Base-by-base conservation (phyloP, 169 alveolate species). In the Babesia ovis region DNA sequence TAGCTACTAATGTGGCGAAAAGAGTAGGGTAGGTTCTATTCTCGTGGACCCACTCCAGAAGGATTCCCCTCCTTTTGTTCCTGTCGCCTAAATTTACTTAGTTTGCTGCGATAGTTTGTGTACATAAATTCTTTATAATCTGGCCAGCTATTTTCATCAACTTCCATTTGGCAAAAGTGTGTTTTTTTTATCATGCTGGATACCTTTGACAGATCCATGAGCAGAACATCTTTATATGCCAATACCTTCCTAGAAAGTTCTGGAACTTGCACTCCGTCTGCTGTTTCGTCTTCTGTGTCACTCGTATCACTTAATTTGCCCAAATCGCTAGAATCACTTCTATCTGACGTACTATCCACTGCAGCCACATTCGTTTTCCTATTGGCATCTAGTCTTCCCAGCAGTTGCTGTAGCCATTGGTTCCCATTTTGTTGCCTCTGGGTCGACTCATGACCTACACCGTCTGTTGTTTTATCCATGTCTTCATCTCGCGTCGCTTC, bases 91-190 rank as follows among this genome's bases (percentile, higher is more conserved):
- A 61, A 0, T 43, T 61, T 45, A 46, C n/a, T 31, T 4, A 57
- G 32, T 32, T 57, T 34, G 50, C 67, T 57, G 37, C 71, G 71
- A 16, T 43, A 43, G n/a, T 39, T 41, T 29, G 11, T 8, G 57
- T 61, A 61, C 71, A 61, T 61, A 39, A 61, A 61, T 20, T 35
- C 57, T 56, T 34, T 61, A 56, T 61, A 61, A 20, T 61, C 39
- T 22, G 1, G 71, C 71, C 71, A 61, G 4, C 14, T 29, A 3
- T 41, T 56, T 18, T 61, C 71, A 5, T 42, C 32, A 41, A 43
- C 55, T 29, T 61, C 71, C 71, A 61, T 61, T 5, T 29, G 71
- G 57, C 71, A 61, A 25, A 61, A 61, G 43, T 61, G 16, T 37
- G 71, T 37, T 31, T 61, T 61, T 31, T 45, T 61, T 8, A 45